Evolutionary conservation across 2,329 filamentous ascomycete genomes (phyloP).

Genomic region (Fusarium devonianum): DNA sequence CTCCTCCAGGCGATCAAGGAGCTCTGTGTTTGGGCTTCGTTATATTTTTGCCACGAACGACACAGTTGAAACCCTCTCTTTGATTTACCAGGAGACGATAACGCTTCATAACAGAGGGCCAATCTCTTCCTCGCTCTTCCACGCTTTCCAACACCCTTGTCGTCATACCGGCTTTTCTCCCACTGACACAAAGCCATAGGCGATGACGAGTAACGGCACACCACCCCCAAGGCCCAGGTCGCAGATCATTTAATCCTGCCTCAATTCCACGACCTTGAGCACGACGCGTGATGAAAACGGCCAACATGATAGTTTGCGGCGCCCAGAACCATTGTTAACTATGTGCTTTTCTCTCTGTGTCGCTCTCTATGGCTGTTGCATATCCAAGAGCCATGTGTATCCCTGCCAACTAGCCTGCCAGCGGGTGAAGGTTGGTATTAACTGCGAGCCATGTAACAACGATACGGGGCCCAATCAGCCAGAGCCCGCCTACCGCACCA

Average conservation of each 20-base stretch:
- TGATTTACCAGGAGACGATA: constrained; percentile 1
- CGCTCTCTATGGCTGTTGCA: constrained; percentile 7
- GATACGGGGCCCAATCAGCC: constrained; percentile 21
- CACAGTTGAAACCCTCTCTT: constrained; percentile 9
- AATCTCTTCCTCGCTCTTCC: constrained; percentile 17
- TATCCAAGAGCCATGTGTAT: constrained; percentile 4
- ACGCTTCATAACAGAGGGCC: constrained; percentile 16
- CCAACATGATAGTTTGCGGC: background rate
- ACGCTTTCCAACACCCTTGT: constrained; percentile 20
- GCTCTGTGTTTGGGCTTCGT: constrained; percentile 8
- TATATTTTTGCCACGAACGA: constrained; percentile 4
- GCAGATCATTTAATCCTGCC: constrained; percentile 29
- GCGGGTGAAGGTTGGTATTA: constrained; percentile 2
- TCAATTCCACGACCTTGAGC: constrained; percentile 6
- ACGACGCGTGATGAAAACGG: background rate
- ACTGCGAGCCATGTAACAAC: constrained; percentile 15
- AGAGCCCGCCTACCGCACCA: constrained; percentile 8
- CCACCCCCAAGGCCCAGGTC: constrained; percentile 21
- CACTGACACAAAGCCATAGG: constrained; percentile 13
- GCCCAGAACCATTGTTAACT: no score
- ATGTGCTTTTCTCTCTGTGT: constrained; percentile 6
- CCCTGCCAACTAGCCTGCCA: no score
- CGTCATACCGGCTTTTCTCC: constrained; percentile 21
- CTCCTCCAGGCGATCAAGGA: constrained; percentile 12
- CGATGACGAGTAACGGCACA: constrained; percentile 29